Evolutionary conservation across 2,329 filamentous ascomycete species (phyloP).

Genomic region (Diaporthe vaccinii): DNA sequence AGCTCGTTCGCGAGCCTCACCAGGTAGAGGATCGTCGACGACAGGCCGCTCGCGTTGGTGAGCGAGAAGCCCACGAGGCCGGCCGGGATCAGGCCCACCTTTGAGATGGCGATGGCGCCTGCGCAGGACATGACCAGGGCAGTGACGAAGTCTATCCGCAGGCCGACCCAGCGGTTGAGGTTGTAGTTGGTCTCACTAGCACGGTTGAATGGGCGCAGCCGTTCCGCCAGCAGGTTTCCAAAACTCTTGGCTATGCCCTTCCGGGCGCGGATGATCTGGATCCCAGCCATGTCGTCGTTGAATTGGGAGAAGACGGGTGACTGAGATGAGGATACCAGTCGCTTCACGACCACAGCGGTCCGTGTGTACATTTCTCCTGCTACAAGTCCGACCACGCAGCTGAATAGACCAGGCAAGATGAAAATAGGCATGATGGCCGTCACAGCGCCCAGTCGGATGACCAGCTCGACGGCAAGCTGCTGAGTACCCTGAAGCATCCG

Average conservation of each 20-base stretch:
- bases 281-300: slow-evolving; percentile 52
- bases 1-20: slow-evolving; percentile 69
- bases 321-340: slow-evolving; percentile 55
- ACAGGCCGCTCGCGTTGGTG: slow-evolving; percentile 68
- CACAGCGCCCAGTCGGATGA: slow-evolving; percentile 55
- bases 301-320: slow-evolving; percentile 71
- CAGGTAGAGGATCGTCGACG: slow-evolving; percentile 63
- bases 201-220: slow-evolving; percentile 61
- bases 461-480: slow-evolving; percentile 54
- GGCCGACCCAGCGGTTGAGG: slow-evolving; percentile 69
- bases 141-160: slow-evolving; percentile 68
- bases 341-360: slow-evolving; percentile 58
- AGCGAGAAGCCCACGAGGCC: slow-evolving; percentile 70
- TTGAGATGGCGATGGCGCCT: slow-evolving; percentile 65
- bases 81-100: slow-evolving; percentile 61
- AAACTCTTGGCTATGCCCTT: slow-evolving; percentile 63
- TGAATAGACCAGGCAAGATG: slow-evolving; percentile 55
- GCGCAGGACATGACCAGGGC: slow-evolving; percentile 65
- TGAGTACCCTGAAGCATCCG: slow-evolving; percentile 59
- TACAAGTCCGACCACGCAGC: slow-evolving; percentile 53
- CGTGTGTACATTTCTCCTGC: slow-evolving; percentile 61
- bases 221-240: slow-evolving; percentile 62
- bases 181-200: slow-evolving; percentile 66
- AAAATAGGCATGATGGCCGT: slow-evolving; percentile 60
- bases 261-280: slow-evolving; percentile 60